Evolutionary conservation across 306 rosid species (phyloP).

Genomic region (Hylodesmum podocarpum): DNA sequence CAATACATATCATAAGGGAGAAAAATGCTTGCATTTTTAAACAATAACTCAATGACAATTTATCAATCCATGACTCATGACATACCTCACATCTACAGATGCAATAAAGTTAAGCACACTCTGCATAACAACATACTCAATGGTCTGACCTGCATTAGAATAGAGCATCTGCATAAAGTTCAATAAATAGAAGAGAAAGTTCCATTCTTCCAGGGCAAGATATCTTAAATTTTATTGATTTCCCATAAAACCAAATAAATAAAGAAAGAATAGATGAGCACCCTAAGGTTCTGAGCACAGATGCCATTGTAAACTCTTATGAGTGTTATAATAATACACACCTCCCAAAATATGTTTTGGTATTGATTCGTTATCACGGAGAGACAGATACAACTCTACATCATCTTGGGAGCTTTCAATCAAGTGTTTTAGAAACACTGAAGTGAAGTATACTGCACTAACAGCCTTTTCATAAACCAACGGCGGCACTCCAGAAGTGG

Average conservation of each 20-base stretch:
- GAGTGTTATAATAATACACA: not conserved
- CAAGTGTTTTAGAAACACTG: conserved; percentile 66
- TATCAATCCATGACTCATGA: conserved; percentile 17
- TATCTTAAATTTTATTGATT: not conserved
- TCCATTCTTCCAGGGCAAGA: not conserved
- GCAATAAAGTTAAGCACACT: conserved; percentile 63
- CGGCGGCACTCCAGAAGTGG: conserved; percentile 48
- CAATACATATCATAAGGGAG: conserved; percentile 26
- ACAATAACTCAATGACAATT: not conserved
- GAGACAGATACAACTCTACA: conserved; percentile 51
- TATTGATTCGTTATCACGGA: conserved; percentile 51
- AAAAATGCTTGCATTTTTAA: not conserved
- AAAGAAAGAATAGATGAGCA: not conserved
- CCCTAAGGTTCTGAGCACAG: not conserved
- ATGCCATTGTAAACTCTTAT: not conserved
- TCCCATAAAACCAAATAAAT: not conserved
- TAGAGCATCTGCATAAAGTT: not conserved
- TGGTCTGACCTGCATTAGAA: conserved; percentile 61
- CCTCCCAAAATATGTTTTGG: conserved; percentile 54
- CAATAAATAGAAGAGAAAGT: not conserved
- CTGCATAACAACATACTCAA: conserved; percentile 55
- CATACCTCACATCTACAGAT: conserved; percentile 72
- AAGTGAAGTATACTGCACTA: conserved; percentile 64
- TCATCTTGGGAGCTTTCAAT: conserved; percentile 58
- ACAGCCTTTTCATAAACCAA: conserved; percentile 58